Evolutionary conservation across 805 yeast genomes (phyloP), one percentile per base, ranked within the genome.

Genomic region (Metschnikowia cubensis): DNA sequence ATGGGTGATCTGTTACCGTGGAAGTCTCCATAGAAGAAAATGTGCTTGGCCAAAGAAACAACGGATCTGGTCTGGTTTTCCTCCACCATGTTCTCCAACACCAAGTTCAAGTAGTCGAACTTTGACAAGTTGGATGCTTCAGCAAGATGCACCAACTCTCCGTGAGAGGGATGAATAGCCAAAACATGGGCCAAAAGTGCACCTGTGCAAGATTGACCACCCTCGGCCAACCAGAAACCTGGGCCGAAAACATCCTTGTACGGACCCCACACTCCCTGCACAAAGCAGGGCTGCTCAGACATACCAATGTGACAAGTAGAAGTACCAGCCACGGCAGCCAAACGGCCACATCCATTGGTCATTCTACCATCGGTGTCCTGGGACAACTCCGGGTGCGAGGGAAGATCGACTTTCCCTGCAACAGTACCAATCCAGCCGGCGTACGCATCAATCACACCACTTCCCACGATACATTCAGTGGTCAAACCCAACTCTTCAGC

Each of bases 341-440:
- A 76, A 59, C 97, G 81, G 50, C 96, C 95, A 57, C 85, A 77
- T 4, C 94, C 82, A 36, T 79, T 76, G 38, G 77, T 79, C 58
- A 86, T 76, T 6, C 67, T 55, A n/a, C 65, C 64, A 38, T 70
- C 71, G 11, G 63, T 56, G 40, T 73, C 66, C 51, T 81, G 84
- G n/a, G 65, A 57, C 52, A 75, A 75, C 50, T 79, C 77, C 3
- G 72, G 73, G 53, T 77, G 69, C n/a, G 71, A 69, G 0, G 81
- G 80, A 48, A 83, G 75, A 55, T 85, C 88, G 4, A 89, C 83
- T 58, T 84, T 83, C 1, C 96, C 96, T 25, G 97, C 99, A 51
- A 92, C 96, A 1, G 98, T 94, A 50, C 99, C 99, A 49, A 94
- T 82, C 97, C 98, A 94, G 41, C 99, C 99, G 3, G 98, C 96